A percentile compares a stretch with the other conserved stretches of the same genome.
Evolutionary conservation across 2,329 filamentous ascomycete genomes (phyloP).

Genomic region (Sclerotinia nivalis): DNA sequence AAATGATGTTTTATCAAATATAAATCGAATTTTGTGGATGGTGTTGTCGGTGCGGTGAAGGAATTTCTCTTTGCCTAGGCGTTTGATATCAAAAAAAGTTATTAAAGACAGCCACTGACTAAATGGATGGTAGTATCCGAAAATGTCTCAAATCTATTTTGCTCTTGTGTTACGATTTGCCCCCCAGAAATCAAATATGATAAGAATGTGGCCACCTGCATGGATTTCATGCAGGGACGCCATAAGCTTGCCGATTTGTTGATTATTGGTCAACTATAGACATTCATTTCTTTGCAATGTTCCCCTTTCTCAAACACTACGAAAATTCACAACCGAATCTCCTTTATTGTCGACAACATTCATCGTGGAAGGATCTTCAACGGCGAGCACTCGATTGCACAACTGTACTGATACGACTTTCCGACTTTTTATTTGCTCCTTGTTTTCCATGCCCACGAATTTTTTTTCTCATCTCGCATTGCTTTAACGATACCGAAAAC

Average conservation of each 20-base stretch:
- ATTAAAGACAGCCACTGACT: constrained; percentile 23
- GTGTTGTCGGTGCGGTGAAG: neutral
- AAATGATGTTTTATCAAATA: neutral
- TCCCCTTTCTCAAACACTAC: neutral
- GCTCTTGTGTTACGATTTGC: neutral
- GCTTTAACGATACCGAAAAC: neutral
- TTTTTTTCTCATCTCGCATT: constrained; percentile 2
- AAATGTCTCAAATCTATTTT: constrained; percentile 12
- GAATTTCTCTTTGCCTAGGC: neutral
- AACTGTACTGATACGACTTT: constrained; percentile 2
- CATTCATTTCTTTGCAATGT: neutral
- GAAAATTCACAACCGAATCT: constrained; percentile 1
- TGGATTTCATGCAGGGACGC: constrained; percentile 21
- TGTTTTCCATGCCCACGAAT: constrained; percentile 1
- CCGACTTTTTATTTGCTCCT: neutral
- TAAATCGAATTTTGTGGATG: neutral
- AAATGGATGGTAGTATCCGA: constrained; percentile 17
- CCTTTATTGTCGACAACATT: neutral
- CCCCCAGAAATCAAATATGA: constrained; percentile 1
- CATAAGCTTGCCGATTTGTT: constrained; percentile 13
- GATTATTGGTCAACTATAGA: constrained; percentile 14
- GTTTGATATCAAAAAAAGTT: constrained; percentile 13
- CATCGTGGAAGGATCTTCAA: neutral
- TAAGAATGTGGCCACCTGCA: constrained; percentile 16
- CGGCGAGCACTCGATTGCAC: neutral